Evolutionary conservation across 768 basidiomycete species (phyloP), one percentile per base, ranked within the genome.

Genomic region (Kondoa subrosea): DNA sequence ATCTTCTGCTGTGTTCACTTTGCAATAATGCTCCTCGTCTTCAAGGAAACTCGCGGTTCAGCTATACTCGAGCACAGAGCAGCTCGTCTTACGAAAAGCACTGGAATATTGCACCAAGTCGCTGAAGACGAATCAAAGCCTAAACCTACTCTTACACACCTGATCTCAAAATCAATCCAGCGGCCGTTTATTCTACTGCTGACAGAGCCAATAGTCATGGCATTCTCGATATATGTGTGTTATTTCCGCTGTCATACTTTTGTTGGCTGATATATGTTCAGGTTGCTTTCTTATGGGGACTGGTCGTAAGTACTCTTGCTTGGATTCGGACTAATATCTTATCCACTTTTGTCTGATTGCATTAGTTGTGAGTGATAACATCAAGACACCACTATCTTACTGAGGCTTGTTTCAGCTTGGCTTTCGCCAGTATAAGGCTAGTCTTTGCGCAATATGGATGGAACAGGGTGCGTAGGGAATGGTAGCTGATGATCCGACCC

Each of bases 41-140:
- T 90, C 81, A 79, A 77, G 60, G 90, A 93, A 75, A 91, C 90
- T 0, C 81, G 90, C 17, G 78, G 82, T 66, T 26, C 61, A 33
- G 56, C 17, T 26, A 0, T 34, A 21, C 34, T 65, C 4, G 32
- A 34, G 3, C 14, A 27, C 4, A 65, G 64, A 40, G 64, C 64
- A 14, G 26, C 17, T 4, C 32, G 40, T 16, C 27, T 65, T 3
- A 65, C 64, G 27, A 56, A 65, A 56, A 40, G 56, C 16, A 65
- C 64, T 16, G 64, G 64, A 14, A n/a, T 21, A 14, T 30, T 65
- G 31, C 64, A 65, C 30, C 15, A 34, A 8, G 27, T 25, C 25
- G 21, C 21, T 8, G 12, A 50, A 50, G 40, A 50, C 21, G 40
- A 50, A 8, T 8, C 40, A 8, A 50, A 50, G 21, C 12, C 40